phyloP scores from a whole-genome alignment of 257 asterid genomes.

The Parsonsia alboflavescens region DNA sequence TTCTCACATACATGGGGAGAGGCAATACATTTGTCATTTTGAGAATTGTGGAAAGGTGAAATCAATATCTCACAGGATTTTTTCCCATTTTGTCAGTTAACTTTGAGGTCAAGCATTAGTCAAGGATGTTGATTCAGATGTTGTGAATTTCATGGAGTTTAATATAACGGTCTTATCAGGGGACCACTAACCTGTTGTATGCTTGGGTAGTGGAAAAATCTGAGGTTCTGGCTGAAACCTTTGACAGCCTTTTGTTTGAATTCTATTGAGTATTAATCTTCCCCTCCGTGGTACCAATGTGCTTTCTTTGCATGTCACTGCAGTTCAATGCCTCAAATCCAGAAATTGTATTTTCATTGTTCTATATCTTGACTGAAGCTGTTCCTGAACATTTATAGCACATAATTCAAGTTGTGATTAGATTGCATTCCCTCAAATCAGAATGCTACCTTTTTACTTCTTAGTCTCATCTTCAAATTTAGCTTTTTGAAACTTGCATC shows the following conservation, averaged over 20 bases:
- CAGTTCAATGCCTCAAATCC: not conserved
- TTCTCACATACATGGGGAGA: conserved; percentile 96
- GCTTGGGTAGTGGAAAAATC: not conserved
- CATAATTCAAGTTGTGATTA: not conserved
- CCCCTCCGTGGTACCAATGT: not conserved
- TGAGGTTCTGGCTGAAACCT: not conserved
- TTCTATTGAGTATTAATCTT: not conserved
- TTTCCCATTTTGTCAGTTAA: not conserved
- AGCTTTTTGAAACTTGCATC: not conserved
- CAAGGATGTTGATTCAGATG: not conserved
- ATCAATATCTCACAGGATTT: not conserved
- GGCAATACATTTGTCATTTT: conserved; percentile 87
- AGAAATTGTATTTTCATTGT: not conserved
- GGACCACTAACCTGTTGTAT: not conserved
- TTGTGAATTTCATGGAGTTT: not conserved
- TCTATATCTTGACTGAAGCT: not conserved
- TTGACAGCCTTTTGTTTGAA: not conserved
- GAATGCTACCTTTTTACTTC: not conserved
- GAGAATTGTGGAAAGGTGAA: conserved; percentile 76
- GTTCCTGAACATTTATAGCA: not conserved
- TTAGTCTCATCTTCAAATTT: not conserved
- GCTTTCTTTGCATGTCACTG: not conserved
- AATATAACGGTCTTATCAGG: not conserved
- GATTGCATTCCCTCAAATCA: not conserved
- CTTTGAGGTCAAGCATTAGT: not conserved